Evolutionary conservation across 352 stramenopile species (phyloP).

Genomic region (Thraustotheca clavata): DNA sequence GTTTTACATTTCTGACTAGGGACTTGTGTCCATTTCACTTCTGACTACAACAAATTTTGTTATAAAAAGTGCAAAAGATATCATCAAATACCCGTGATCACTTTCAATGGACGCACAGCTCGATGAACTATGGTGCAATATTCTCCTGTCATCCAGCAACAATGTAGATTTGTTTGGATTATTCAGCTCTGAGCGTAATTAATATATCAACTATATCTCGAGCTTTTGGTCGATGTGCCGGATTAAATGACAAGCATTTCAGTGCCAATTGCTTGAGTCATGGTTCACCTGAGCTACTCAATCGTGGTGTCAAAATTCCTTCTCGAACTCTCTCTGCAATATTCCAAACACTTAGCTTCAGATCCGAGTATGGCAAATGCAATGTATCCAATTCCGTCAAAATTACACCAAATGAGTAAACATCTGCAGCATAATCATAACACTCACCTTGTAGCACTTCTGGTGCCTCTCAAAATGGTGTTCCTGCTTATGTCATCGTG

Average conservation of each 20-base stretch:
- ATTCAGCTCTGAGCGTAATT: too few relatives aligned
- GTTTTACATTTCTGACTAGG: too few relatives aligned
- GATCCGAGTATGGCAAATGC: background rate
- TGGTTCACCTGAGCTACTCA: background rate
- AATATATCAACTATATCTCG: background rate
- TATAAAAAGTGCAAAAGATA: too few relatives aligned
- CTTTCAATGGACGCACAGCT: too few relatives aligned
- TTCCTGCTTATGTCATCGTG: constrained; percentile 28
- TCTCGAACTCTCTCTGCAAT: background rate
- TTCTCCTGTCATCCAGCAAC: too few relatives aligned
- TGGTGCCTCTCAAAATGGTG: too few relatives aligned
- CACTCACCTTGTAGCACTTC: constrained; percentile 24
- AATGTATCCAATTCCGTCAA: constrained; percentile 12
- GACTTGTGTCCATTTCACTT: too few relatives aligned
- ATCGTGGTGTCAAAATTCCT: background rate
- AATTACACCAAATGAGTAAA: constrained; percentile 21
- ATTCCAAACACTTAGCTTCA: background rate
- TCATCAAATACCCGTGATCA: too few relatives aligned
- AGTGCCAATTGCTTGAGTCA: background rate
- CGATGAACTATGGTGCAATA: too few relatives aligned
- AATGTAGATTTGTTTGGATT: too few relatives aligned
- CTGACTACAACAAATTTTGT: too few relatives aligned
- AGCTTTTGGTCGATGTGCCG: background rate
- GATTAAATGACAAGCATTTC: background rate
- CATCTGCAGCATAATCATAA: constrained; percentile 25